Percentiles rank a stretch among this genome's conserved stretches.
These are phyloP conservation scores for Colletotrichum sp. DNA, from an alignment of 2,329 filamentous ascomycete species.

Conservation along the genomic window DNA sequence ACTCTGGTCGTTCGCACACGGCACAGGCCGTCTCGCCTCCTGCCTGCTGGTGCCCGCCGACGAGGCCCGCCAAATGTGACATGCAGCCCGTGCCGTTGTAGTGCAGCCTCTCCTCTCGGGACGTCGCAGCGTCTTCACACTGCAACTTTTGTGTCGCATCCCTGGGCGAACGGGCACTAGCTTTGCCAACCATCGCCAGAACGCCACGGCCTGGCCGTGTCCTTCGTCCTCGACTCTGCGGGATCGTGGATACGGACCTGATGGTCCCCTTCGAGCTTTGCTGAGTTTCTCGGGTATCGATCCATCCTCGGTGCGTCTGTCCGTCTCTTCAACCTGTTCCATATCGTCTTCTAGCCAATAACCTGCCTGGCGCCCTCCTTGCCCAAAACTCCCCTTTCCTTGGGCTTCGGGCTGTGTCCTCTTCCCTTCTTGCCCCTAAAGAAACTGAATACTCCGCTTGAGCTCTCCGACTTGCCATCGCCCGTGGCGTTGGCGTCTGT, in stretches of 20 bases:
- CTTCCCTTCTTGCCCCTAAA: conserved; percentile 88
- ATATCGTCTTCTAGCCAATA: conserved; percentile 58
- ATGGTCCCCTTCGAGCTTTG: background rate
- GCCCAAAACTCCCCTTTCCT: conserved; percentile 89
- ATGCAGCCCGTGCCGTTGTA: background rate
- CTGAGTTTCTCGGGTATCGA: conserved; percentile 13
- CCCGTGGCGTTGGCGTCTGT: conserved; percentile 65
- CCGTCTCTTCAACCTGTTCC: background rate
- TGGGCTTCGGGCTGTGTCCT: conserved; percentile 91
- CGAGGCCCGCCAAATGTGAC: background rate
- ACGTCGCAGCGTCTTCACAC: background rate
- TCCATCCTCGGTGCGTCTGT: conserved; percentile 7
- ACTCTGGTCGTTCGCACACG: background rate
- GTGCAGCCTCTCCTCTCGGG: background rate
- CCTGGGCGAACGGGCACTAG: background rate
- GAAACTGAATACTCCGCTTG: conserved; percentile 90
- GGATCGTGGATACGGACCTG: background rate
- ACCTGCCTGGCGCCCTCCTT: conserved; percentile 92
- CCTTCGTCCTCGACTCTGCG: background rate
- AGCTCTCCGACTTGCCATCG: conserved; percentile 59
- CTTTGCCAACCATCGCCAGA: background rate
- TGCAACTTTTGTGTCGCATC: background rate
- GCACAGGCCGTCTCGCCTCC: background rate
- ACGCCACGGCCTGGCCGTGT: background rate
- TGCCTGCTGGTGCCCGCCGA: background rate